Base-by-base conservation (phyloP, 495 filamentous ascomycete species). In the Aspergillus nidulans region DNA sequence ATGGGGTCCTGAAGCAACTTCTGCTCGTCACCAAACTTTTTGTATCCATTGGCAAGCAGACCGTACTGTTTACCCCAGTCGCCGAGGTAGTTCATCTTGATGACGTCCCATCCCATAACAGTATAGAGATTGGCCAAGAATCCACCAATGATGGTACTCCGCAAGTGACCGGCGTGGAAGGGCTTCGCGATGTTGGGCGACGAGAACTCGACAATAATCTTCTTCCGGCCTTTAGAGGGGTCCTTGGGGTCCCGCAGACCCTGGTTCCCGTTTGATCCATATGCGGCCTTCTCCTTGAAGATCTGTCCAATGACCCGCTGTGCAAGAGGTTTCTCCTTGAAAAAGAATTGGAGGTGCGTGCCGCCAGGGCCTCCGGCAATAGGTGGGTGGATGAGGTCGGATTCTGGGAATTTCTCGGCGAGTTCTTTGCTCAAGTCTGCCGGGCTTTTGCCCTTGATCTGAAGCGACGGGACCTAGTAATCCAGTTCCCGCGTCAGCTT, bases 51-150 rank as follows among this genome's bases (percentile, higher is more conserved):
- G 10, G 81, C 85, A 16, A 90, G 74, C 39, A 90, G 71, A 59
- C 86, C 87, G 61, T 87, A 88, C 65, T 87, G 85, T 71, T 85
- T 86, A 40, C 86, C 86, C 86, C 86, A 90, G 63, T 90, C 86
- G 47, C 86, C 86, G 9, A 90, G 75, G 66, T 89, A 89, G 71
- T 89, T 89, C 79, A 89, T 83, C 53, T 82, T 79, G 56, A 78
- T 73, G 4, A 88, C 85, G 38, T 89, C 79, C 83, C 84, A 90
- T 55, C 87, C 87, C 58, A 83, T 79, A n/a, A 79, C 74, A 51
- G 82, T 80, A 71, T 87, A 81, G 4, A 88, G 71, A 60, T 88
- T 89, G 47, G 84, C 75, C 24, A 90, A 70, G 66, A 87, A 89
- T 50, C 83, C 83, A 55, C 87, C 87, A 44, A 90, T 84, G 63